These are phyloP conservation scores for Penicillium malachiteum DNA, from an alignment of 495 filamentous ascomycete genomes.

Conservation along the genomic window DNA sequence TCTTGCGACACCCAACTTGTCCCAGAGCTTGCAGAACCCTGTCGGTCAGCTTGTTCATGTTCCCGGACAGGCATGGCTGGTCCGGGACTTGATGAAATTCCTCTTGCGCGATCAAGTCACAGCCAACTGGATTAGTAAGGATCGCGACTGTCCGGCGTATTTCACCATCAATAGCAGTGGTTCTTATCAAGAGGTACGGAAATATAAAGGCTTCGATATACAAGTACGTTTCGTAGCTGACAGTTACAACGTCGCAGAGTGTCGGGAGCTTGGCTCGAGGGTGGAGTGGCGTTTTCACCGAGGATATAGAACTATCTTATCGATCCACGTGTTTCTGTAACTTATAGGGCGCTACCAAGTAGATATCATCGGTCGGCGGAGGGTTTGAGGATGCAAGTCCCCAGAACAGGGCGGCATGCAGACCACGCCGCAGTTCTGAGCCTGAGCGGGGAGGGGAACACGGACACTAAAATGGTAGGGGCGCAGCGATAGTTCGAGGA, in stretches of 20 bases:
- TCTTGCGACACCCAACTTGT: conserved; percentile 47
- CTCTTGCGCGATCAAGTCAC: conserved; percentile 23
- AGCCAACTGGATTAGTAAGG: conserved; percentile 18
- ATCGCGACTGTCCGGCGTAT: conserved; percentile 5
- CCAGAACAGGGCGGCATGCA: conserved; percentile 3
- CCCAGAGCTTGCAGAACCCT: conserved; percentile 47
- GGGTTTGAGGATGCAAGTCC: conserved; percentile 7
- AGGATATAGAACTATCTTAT: no score
- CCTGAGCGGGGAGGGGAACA: conserved; percentile 5
- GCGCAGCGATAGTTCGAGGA: not conserved
- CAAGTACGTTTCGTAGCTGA: conserved; percentile 12
- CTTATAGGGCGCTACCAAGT: not conserved
- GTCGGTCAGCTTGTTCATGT: conserved; percentile 32
- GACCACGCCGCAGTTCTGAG: not conserved
- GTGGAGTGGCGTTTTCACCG: no score
- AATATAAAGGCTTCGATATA: conserved; percentile 10
- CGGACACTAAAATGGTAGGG: not conserved
- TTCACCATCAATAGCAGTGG: conserved; percentile 25
- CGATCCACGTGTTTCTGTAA: no score
- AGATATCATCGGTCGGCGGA: conserved; percentile 15
- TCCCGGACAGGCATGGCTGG: conserved; percentile 38
- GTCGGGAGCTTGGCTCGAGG: conserved; percentile 17
- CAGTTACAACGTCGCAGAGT: conserved; percentile 7
- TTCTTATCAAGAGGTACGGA: conserved; percentile 7
- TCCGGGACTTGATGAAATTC: conserved; percentile 17